Evolutionary conservation across 2,329 filamentous ascomycete species (phyloP).

Genomic region (Fusarium sp.): DNA sequence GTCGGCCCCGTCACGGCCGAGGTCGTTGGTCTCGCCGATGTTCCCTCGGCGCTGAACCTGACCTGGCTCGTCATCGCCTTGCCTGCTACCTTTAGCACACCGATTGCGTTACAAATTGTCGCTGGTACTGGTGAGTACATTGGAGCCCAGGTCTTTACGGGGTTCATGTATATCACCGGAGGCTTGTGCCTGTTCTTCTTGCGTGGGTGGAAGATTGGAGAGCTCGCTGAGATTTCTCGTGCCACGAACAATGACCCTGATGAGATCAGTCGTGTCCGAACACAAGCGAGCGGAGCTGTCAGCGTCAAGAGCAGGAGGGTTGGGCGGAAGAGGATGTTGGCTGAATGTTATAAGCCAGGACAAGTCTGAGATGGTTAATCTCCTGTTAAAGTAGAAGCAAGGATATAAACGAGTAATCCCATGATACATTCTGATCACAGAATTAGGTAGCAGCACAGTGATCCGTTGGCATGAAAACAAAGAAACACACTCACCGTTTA

Average conservation of each 20-base stretch:
- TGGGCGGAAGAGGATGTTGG: slow-evolving; percentile 47
- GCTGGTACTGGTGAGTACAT: slow-evolving; percentile 58
- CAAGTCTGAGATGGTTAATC: slow-evolving; percentile 37
- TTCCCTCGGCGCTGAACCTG: slow-evolving; percentile 74
- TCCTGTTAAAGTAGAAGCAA: neutral
- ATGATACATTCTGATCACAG: no score
- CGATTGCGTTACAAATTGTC: slow-evolving; percentile 67
- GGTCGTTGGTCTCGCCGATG: slow-evolving; percentile 73
- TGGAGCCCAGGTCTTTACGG: slow-evolving; percentile 66
- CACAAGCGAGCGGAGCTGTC: slow-evolving; percentile 45
- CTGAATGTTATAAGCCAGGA: slow-evolving; percentile 45
- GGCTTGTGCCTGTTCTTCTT: slow-evolving; percentile 47
- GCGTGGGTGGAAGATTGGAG: slow-evolving; percentile 52
- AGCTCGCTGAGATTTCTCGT: slow-evolving; percentile 47
- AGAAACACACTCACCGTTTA: no score
- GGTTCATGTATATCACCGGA: slow-evolving; percentile 66
- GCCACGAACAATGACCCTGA: slow-evolving; percentile 44
- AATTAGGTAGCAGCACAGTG: no score
- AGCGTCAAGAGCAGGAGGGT: slow-evolving; percentile 43
- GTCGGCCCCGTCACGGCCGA: slow-evolving; percentile 76
- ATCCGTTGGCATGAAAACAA: no score
- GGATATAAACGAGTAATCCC: neutral
- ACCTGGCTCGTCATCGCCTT: slow-evolving; percentile 76
- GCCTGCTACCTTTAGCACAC: slow-evolving; percentile 74
- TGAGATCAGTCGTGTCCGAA: slow-evolving; percentile 45